A percentile compares a stretch with the other conserved stretches of the same genome.
phyloP scores from a whole-genome alignment of 2,329 filamentous ascomycete genomes.

The Colletotrichum sp. region DNA sequence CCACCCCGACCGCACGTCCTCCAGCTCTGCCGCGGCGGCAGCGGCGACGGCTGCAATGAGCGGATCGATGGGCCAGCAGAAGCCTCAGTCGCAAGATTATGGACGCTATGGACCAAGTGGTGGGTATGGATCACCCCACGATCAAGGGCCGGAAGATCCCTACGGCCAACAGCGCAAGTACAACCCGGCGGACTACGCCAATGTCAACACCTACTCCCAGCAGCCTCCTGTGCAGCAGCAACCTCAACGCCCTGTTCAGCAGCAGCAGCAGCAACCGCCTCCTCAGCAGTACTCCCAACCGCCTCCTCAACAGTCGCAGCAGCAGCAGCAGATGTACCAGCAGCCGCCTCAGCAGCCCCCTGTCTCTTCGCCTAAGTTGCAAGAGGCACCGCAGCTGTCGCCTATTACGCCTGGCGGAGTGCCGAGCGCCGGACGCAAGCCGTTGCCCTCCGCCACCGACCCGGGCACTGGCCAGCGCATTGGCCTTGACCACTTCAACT shows the following conservation, averaged over 20 bases:
- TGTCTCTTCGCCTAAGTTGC: constrained; percentile 14
- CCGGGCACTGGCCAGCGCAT: constrained; percentile 82
- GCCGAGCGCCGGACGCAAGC: constrained; percentile 47
- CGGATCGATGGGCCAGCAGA: constrained; percentile 42
- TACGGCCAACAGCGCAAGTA: constrained; percentile 66
- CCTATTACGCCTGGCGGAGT: constrained; percentile 26
- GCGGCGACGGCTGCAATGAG: constrained; percentile 64
- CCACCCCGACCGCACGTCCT: constrained; percentile 59
- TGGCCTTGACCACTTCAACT: constrained; percentile 98
- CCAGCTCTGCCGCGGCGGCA: constrained; percentile 57
- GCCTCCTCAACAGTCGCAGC: constrained; percentile 37
- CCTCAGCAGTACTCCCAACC: constrained; percentile 34
- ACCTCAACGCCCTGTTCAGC: constrained; percentile 37
- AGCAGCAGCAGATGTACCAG: constrained; percentile 28
- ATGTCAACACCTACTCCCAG: constrained; percentile 55
- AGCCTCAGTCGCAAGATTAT: constrained; percentile 32
- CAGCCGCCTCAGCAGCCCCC: constrained; percentile 28
- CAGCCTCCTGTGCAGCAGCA: constrained; percentile 30
- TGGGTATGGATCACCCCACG: constrained; percentile 26
- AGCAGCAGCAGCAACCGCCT: constrained; percentile 35
- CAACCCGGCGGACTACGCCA: constrained; percentile 79
- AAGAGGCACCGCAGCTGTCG: constrained; percentile 25
- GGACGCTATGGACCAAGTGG: constrained; percentile 36
- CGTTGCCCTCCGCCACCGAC: constrained; percentile 73
- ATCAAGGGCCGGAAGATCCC: constrained; percentile 30